phyloP scores from a whole-genome alignment of 129 eudicot species.

The Artemisia tridentata region DNA sequence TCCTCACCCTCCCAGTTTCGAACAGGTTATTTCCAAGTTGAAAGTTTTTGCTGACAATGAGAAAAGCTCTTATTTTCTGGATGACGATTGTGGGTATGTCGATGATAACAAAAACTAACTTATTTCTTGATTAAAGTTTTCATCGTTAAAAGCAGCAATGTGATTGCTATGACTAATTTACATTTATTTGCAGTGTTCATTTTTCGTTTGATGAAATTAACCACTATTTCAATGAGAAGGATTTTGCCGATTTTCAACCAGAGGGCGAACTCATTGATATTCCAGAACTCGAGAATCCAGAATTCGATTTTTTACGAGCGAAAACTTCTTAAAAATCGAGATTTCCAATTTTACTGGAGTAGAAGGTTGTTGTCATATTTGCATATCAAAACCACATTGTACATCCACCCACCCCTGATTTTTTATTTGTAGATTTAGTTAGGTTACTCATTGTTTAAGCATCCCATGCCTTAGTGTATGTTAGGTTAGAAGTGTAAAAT shows the following conservation, averaged over 20 bases:
- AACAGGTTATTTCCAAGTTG: conserved; percentile 58
- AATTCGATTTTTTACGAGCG: conserved; percentile 56
- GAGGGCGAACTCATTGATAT: conserved; percentile 56
- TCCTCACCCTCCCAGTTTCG: conserved; percentile 23
- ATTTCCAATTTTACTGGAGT: neutral
- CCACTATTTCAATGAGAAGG: conserved; percentile 40
- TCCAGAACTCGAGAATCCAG: conserved; percentile 64
- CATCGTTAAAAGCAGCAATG: neutral
- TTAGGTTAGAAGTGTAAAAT: conserved; percentile 33
- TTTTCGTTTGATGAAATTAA: conserved; percentile 61
- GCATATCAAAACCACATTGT: conserved; percentile 18
- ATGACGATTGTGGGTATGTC: conserved; percentile 55
- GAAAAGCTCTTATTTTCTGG: conserved; percentile 49
- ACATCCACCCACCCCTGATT: conserved; percentile 12
- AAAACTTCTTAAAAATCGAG: conserved; percentile 11
- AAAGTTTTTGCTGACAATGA: conserved; percentile 45
- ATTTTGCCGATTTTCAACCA: conserved; percentile 58
- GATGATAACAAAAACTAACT: conserved; percentile 2
- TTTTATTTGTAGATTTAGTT: conserved; percentile 11
- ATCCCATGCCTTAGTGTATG: conserved; percentile 25
- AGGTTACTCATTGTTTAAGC: conserved; percentile 13
- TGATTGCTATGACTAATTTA: neutral
- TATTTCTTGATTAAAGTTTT: neutral
- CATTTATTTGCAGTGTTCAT: conserved; percentile 54
- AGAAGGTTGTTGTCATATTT: no score